Base-by-base conservation (phyloP, 73 alveolate species). In the Vitrella brassicaformis region DNA sequence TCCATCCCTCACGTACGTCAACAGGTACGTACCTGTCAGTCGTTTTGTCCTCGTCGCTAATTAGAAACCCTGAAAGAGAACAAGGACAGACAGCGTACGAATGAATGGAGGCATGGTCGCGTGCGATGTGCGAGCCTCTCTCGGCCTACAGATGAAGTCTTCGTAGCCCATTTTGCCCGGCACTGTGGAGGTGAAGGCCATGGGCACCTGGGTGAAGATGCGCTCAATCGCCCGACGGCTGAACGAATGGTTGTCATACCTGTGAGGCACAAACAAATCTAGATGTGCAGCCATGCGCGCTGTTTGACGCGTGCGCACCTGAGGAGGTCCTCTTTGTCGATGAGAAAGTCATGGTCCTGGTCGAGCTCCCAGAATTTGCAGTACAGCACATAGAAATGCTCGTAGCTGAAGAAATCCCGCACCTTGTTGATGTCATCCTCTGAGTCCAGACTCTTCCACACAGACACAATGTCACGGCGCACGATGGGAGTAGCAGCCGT, bases 321-420 rank as follows among this genome's bases (percentile, higher is more conserved):
- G 75, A 80, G 74, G 79, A 97, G 93, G 56, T 94, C 98, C 71
- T 97, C 99, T 85, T 95, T 97, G 81, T 92, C 97, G 45, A 97
- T 93, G 71, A 92, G 84, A 86, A 97, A 95, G 84, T 97, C 99
- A 76, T 95, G 98, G 80, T 97, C 99, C 8, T 97, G 87, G 87
- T 97, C 99, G 68, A 96, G 88, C 89, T 97, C 99, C 98, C 98
- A 97, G 86, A 97, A 97, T 30, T 95, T 85, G 79, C 99, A 95
- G 82, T 97, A 97, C 31, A 97, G 93, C 68, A 97, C 99, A 85
- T 97, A 97, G 87, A 97, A 97, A 82, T 97, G 99, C 80, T 97
- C 99, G 75, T 97, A 97, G 47, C 98, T 89, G 86, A 97, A 97
- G 88, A 93, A 97, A 74, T 95, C 97, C 67, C 98, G 87, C 25